Evolutionary conservation across 148 eudicot genomes (phyloP), one percentile per base, ranked within the genome.

Genomic region (Polygonum maritimum): DNA sequence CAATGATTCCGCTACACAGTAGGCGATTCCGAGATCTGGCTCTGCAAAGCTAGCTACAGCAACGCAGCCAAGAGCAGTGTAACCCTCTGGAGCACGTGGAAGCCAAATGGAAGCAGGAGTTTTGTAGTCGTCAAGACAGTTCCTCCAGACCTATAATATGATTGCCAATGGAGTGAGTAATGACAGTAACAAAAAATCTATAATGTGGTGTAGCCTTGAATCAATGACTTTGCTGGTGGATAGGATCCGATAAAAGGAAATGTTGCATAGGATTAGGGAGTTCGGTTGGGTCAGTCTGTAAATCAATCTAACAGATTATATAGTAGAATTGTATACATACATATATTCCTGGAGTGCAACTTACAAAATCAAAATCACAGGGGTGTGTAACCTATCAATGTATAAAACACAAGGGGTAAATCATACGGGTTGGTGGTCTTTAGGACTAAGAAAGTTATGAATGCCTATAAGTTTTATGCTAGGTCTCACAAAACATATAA

Each of bases 41-140:
- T 96, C 99, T 54, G 48, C 65, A 47, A 81, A 92, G 70, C 81
- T 79, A 5, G 90, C 81, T 4, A 92, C 83, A 48, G 89, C 99
- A 52, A 92, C 90, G 77, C 96, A 96, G 57, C 99, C 99, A 6
- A 82, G 88, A 73, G 94, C 79, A 33, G 89, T 85, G 75, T 83
- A 96, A 77, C 99, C 98, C 36, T 88, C 91, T 0, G 98, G 95
- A 11, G 99, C 88, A 15, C 98, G 97, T 48, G 99, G 98, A 78
- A 87, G 86, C 99, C 99, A 96, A 55, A 96, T 92, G 3, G 99
- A 89, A 45, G 83, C 85, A 0, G 97, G 91, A 73, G 78, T 84
- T n/a, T 71, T 77, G 77, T 91, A 96, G 73, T 92, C 98, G 22
- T 92, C 99, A 5, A 71, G n/a, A 81, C 99, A 96, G 75, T 91